A percentile compares a stretch with the other conserved stretches of the same genome.
Evolutionary conservation across 2,329 filamentous ascomycete species (phyloP).

Genomic region (Alternaria arborescens): DNA sequence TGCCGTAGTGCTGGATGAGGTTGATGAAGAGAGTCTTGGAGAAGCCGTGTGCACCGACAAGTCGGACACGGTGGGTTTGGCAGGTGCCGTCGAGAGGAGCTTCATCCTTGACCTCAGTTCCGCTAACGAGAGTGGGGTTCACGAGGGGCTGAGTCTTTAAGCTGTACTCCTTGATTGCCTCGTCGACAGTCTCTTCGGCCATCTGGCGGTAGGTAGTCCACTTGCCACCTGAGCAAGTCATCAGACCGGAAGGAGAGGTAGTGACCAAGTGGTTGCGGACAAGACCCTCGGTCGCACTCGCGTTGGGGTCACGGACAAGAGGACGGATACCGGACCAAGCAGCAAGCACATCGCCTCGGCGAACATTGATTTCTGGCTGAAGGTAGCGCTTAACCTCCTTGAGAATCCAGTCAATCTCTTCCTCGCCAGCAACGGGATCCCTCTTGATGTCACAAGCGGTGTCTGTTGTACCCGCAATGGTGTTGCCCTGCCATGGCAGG

Average conservation of each 20-base stretch:
- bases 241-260: constrained; percentile 77
- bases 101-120: constrained; percentile 76
- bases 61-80: constrained; percentile 82
- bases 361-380: constrained; percentile 83
- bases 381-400: constrained; percentile 84
- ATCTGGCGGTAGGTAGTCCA: constrained; percentile 95
- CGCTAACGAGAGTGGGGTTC: constrained; percentile 72
- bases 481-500: constrained; percentile 91
- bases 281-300: constrained; percentile 84
- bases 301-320: constrained; percentile 85
- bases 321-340: constrained; percentile 91
- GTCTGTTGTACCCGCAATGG: constrained; percentile 88
- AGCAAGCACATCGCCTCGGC: constrained; percentile 85
- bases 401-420: constrained; percentile 88
- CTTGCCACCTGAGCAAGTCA: constrained; percentile 89
- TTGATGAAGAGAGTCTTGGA: constrained; percentile 94
- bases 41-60: constrained; percentile 86
- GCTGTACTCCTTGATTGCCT: constrained; percentile 74
- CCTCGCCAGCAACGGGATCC: constrained; percentile 79
- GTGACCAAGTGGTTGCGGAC: constrained; percentile 88
- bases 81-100: constrained; percentile 76
- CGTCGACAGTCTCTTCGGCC: constrained; percentile 88
- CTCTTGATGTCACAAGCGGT: constrained; percentile 75
- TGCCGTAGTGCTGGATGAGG: constrained; percentile 88
- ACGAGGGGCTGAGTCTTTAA: constrained; percentile 66